A percentile compares a stretch with the other conserved stretches of the same genome.
Evolutionary conservation across 2,329 filamentous ascomycete species (phyloP).

Genomic region (Akanthomyces dipterigenus): DNA sequence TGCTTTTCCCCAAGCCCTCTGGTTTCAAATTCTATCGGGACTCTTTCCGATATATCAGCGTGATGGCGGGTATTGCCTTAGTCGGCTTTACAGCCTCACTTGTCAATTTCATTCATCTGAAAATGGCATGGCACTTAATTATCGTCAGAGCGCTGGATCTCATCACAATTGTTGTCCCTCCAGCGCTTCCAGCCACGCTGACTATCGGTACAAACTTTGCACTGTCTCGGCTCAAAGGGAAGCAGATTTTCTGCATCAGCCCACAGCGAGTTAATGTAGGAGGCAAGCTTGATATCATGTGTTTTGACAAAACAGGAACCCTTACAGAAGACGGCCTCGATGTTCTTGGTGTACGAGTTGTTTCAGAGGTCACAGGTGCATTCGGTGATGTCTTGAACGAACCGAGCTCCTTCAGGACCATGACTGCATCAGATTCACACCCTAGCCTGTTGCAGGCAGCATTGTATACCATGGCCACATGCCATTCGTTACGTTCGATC

Average conservation of each 20-base stretch:
- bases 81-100: slow-evolving; percentile 88
- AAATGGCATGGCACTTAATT: slow-evolving; percentile 81
- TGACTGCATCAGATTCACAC: slow-evolving; percentile 18
- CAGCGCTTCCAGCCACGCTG: slow-evolving; percentile 86
- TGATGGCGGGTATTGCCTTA: slow-evolving; percentile 83
- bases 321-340: slow-evolving; percentile 94
- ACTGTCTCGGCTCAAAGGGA: slow-evolving; percentile 73
- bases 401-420: slow-evolving; percentile 50
- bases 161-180: slow-evolving; percentile 96
- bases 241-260: slow-evolving; percentile 95
- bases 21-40: slow-evolving; percentile 98
- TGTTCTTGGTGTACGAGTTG: slow-evolving; percentile 79
- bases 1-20: slow-evolving; percentile 97
- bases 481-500: slow-evolving; percentile 81
- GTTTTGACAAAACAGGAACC: slow-evolving; percentile 98
- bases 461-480: slow-evolving; percentile 94
- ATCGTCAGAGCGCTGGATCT: slow-evolving; percentile 87
- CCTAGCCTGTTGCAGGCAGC: slow-evolving; percentile 48
- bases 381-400: slow-evolving; percentile 74
- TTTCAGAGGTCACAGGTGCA: slow-evolving; percentile 51
- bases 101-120: slow-evolving; percentile 83
- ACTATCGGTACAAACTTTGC: slow-evolving; percentile 98
- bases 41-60: slow-evolving; percentile 94
- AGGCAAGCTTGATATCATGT: slow-evolving; percentile 91
- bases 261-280: slow-evolving; percentile 95